Base-by-base conservation (phyloP, 805 yeast species). In the Scheffersomyces coipomensis region DNA sequence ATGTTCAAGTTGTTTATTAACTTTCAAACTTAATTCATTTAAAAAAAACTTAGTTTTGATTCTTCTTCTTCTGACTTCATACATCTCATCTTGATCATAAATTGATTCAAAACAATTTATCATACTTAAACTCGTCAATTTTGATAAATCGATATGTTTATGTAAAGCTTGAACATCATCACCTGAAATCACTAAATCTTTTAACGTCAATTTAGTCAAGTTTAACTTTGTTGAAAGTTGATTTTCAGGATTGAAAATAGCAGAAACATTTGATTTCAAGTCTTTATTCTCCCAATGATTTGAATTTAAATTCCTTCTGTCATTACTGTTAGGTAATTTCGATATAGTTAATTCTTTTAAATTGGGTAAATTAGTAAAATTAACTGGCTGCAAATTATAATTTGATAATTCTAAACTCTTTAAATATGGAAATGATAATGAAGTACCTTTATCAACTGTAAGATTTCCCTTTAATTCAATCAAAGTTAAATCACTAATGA, bases 271-370 rank as follows among this genome's bases (percentile, higher is more conserved):
- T 5, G 46, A 19, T 27, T 29, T 39, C 13, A 39, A 32, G 3
- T 23, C 34, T 22, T 44, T 39, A 13, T 26, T 27, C 9, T 32
- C 34, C 16, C 25, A 22, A 13, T 13, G 18, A 30, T 12, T 30
- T 18, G 21, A 30, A 5, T 35, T 37, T 33, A 33, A 37, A n/a
- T n/a, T n/a, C n/a, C n/a, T n/a, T n/a, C n/a, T n/a, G n/a, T n/a
- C n/a, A n/a, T n/a, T n/a, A n/a, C n/a, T n/a, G n/a, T n/a, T n/a
- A n/a, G n/a, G n/a, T n/a, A n/a, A n/a, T 10, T 40, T 41, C 5
- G 47, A 43, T 18, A 56, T 43, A 13, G 46, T 47, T 16, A 56
- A 40, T n/a, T 37, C 39, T 21, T 41, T 42, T 26, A 56, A 33
- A 23, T 43, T 39, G 3, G 34, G 34, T 22, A 46, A 50, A 5